These are phyloP conservation scores for Ceratocystis albifundus DNA, from an alignment of 2,329 filamentous ascomycete species.

Conservation along the genomic window DNA sequence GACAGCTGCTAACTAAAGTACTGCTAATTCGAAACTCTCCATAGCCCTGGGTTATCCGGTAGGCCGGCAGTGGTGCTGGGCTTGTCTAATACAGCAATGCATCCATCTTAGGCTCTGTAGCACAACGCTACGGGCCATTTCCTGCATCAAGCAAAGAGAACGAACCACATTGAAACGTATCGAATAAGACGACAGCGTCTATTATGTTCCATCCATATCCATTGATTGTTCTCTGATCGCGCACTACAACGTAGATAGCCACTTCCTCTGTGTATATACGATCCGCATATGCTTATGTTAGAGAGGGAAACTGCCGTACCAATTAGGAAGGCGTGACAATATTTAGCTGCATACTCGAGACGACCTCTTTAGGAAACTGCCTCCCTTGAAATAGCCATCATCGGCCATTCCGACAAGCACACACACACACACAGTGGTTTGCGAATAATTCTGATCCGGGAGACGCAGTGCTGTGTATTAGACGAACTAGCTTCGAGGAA, in stretches of 20 bases:
- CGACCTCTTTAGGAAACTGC: background rate
- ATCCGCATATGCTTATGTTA: too few relatives aligned
- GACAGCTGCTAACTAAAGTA: slow-evolving; percentile 11
- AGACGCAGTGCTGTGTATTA: too few relatives aligned
- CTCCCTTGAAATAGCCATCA: slow-evolving; percentile 8
- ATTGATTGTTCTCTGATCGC: too few relatives aligned
- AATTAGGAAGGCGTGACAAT: background rate
- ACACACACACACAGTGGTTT: background rate
- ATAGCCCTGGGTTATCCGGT: background rate
- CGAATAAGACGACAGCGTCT: background rate
- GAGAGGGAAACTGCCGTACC: slow-evolving; percentile 2
- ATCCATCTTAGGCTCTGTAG: slow-evolving; percentile 4
- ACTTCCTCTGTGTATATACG: too few relatives aligned
- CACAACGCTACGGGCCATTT: slow-evolving; percentile 16
- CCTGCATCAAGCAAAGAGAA: slow-evolving; percentile 8
- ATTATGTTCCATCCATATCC: too few relatives aligned
- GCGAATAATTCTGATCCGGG: background rate
- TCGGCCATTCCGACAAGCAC: background rate
- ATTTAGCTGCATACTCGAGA: background rate
- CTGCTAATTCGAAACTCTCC: slow-evolving; percentile 10
- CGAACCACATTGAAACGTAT: background rate
- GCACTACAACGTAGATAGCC: too few relatives aligned
- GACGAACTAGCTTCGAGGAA: too few relatives aligned
- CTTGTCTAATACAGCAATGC: background rate
- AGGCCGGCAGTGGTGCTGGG: background rate